Conservation (phyloP, 345 rosid genomes). For the Durio zibethinus region DNA sequence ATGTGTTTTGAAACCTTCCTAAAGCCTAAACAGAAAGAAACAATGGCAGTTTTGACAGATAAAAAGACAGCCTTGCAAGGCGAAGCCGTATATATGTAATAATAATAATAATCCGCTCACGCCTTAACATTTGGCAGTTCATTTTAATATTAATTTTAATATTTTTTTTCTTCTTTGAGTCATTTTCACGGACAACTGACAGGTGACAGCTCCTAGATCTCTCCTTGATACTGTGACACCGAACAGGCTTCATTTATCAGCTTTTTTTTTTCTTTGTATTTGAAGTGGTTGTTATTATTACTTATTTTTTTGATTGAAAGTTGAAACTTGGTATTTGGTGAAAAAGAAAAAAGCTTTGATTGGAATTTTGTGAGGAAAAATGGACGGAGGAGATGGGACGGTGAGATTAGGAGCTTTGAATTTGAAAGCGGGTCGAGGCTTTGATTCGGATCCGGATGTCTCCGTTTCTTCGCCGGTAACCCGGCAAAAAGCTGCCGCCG, state of each 20-base stretch:
- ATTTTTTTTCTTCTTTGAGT: background rate
- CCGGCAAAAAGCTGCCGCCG: constrained; percentile 95
- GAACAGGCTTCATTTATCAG: constrained; percentile 7
- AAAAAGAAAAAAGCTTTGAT: background rate
- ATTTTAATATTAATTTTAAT: too few relatives aligned
- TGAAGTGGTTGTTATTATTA: background rate
- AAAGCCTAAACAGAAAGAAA: constrained; percentile 1
- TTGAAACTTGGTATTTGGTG: constrained; percentile 1
- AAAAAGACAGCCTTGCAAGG: constrained; percentile 23
- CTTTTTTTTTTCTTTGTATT: background rate
- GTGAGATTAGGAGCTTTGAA: constrained; percentile 62
- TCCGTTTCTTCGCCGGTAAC: constrained; percentile 95
- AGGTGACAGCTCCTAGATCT: constrained; percentile 34
- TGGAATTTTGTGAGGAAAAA: constrained; percentile 18
- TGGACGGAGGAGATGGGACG: constrained; percentile 93
- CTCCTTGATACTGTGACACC: constrained; percentile 26
- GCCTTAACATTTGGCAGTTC: constrained; percentile 27
- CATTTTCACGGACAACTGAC: constrained; percentile 27
- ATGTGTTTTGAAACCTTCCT: background rate
- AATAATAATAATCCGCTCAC: background rate
- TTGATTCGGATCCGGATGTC: constrained; percentile 59
- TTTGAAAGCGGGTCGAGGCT: constrained; percentile 57
- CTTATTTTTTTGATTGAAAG: background rate
- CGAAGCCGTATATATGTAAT: background rate
- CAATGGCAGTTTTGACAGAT: constrained; percentile 12